Percentiles rank a stretch among this genome's conserved stretches.
These are phyloP conservation scores for Aspergillus udagawae DNA, from an alignment of 2,329 filamentous ascomycete genomes.

Conservation along the genomic window DNA sequence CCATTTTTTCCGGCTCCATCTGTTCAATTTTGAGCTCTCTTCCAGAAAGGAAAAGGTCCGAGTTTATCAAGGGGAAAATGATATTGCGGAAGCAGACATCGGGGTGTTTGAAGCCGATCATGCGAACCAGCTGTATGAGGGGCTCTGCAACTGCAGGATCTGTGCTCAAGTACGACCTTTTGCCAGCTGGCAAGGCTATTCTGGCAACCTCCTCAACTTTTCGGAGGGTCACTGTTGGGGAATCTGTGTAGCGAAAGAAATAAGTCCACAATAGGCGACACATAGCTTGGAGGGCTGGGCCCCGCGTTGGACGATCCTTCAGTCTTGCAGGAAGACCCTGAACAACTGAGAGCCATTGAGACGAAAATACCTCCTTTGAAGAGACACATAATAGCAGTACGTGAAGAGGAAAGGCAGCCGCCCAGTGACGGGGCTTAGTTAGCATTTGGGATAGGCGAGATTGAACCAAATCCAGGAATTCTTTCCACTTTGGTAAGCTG, in stretches of 20 bases:
- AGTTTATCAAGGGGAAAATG: constrained; percentile 93
- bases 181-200: constrained; percentile 75
- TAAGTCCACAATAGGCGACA: constrained; percentile 93
- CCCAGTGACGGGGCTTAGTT: constrained; percentile 88
- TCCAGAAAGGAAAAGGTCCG: constrained; percentile 73
- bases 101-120: constrained; percentile 89
- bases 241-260: constrained; percentile 77
- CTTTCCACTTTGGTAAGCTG: constrained; percentile 76
- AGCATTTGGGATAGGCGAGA: constrained; percentile 79
- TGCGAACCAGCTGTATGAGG: constrained; percentile 86
- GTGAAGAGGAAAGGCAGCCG: constrained; percentile 80
- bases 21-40: constrained; percentile 85
- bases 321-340: constrained; percentile 73
- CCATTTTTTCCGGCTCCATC: constrained; percentile 91
- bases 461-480: constrained; percentile 74
- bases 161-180: constrained; percentile 74
- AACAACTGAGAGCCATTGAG: constrained; percentile 82
- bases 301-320: constrained; percentile 76
- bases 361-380: constrained; percentile 73
- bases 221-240: constrained; percentile 61
- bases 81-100: constrained; percentile 90
- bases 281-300: constrained; percentile 80
- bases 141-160: constrained; percentile 84
- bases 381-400: constrained; percentile 85
- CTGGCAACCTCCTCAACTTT: constrained; percentile 89